Evolutionary conservation across 768 basidiomycete genomes (phyloP), one percentile per base, ranked within the genome.

Genomic region (Mycena amicta): DNA sequence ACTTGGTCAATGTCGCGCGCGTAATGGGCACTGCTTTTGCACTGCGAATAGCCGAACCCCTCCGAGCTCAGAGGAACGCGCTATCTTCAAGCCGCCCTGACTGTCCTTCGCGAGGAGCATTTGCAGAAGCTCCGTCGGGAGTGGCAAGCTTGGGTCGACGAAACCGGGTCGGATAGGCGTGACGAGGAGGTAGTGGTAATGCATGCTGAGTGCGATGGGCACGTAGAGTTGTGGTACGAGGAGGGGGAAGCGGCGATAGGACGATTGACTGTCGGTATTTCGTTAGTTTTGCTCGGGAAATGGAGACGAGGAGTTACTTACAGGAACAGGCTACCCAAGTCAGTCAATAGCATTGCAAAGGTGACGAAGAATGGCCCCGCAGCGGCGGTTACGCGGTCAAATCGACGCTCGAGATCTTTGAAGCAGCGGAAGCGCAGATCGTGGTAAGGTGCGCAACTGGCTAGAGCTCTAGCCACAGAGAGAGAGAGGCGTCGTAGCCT

Each of bases 341-440:
- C 73, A 16, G 95, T 86, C 26, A 98, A 79, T 5, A 86, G 66
- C 53, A 89, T 77, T 3, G 93, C 95, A n/a, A 96, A 76, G 1
- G 75, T 81, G 37, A 98, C 85, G 70, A 98, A 98, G 67, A 89
- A 84, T 0, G 95, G 96, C 0, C 96, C 96, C 28, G 92, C 95
- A 52, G 91, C 89, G 53, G 94, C 93, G 0, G 93, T 97, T 39
- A 96, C 66, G 63, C 81, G 77, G 71, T 97, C 93, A 4, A 83
- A 95, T 50, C 76, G 72, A 52, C 85, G 75, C 75, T 98, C 95
- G 13, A 95, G 70, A 13, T 75, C 67, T 67, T 78, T 80, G 70
- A 83, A 83, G 70, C 83, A 84, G 40, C 76, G 73, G 60, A 83
- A 83, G 81, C 76, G 63, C 80, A 80, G 66, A 78, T 69, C 80